Base-by-base conservation (phyloP, 2,329 filamentous ascomycete genomes). In the Colletotrichum lupini region DNA sequence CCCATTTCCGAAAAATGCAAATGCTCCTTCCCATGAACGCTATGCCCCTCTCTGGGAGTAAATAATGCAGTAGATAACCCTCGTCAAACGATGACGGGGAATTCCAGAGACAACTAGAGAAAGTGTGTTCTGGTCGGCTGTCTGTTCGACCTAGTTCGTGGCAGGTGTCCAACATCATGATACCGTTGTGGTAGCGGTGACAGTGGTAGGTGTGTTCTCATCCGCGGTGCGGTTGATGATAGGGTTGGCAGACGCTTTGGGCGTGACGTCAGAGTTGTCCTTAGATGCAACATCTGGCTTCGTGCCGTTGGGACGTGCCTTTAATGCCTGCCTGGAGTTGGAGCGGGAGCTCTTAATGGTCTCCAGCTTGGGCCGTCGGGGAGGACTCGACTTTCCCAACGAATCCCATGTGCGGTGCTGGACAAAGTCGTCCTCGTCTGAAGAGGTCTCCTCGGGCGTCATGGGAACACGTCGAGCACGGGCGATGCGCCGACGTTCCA, bases 271-370 rank as follows among this genome's bases (percentile, higher is more conserved):
- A 56, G 70, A 71, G 46, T 32, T 37, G 26, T 70, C 67, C 28
- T 65, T 73, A 1, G 24, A 19, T 16, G 22, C 49, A 22, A 35
- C 55, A 5, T 57, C 26, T 42, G 74, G 64, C 58, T 57, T 74
- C 52, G 64, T 73, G 61, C 73, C 73, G 26, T 68, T 74, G 22
- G 72, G 72, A 46, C 65, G 73, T 61, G 49, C 81, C 19, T 79
- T 80, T 60, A 77, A 74, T 60, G 78, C 76, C 26, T 78, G 78
- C 56, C 77, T 80, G 71, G 77, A 78, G 35, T 76, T 75, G 28
- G 79, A 79, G 52, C 84, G 81, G 22, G 83, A 84, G 79, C 86
- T 87, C 62, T 81, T 73, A 22, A 88, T 88, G 11, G 86, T 88
- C 70, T 85, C 82, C 46, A 88, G 79, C 76, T 83, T 85, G 5